These are phyloP conservation scores for Talinum fruticosum DNA, from an alignment of 148 eudicot species.

Conservation along the genomic window DNA sequence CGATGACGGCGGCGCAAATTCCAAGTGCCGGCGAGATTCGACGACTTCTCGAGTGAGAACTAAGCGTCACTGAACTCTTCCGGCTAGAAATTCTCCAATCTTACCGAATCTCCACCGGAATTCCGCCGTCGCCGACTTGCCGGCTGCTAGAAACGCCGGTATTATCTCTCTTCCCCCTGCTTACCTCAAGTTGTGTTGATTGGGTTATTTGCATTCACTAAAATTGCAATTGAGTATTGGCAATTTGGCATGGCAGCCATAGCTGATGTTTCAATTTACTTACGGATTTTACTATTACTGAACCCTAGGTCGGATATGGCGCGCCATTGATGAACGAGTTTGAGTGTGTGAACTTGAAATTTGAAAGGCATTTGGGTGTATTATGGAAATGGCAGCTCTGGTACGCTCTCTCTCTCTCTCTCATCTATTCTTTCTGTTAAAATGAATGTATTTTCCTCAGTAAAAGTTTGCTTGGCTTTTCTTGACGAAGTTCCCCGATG, in stretches of 20 bases:
- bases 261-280: neutral
- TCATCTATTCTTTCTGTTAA: too few species aligned
- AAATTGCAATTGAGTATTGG: too few species aligned
- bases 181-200: neutral
- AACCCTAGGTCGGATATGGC: neutral
- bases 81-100: neutral
- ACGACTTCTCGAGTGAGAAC: too few species aligned
- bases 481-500: too few species aligned
- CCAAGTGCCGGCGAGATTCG: too few species aligned
- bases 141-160: neutral
- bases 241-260: neutral
- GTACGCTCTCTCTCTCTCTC: too few species aligned
- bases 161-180: neutral
- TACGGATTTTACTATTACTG: too few species aligned
- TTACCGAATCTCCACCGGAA: neutral
- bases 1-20: too few species aligned
- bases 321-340: neutral
- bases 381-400: too few species aligned
- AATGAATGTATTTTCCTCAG: too few species aligned
- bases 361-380: too few species aligned
- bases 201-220: neutral
- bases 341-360: neutral
- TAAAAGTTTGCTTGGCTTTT: too few species aligned
- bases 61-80: neutral
- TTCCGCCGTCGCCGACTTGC: neutral